Evolutionary conservation across 441 rosid species (phyloP).

Genomic region (Adansonia grandidieri): DNA sequence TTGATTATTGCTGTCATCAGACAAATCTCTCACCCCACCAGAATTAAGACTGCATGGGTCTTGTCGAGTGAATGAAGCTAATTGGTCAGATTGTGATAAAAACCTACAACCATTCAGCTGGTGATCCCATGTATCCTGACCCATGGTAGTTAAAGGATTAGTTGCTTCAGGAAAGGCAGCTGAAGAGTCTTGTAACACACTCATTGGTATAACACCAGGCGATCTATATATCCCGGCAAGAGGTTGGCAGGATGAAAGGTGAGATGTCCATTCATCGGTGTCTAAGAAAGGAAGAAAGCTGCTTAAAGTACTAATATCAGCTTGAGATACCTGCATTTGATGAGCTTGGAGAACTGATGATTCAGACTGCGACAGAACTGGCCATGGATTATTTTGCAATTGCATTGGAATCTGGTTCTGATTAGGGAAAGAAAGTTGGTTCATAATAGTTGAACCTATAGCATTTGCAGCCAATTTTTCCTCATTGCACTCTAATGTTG

Average conservation of each 20-base stretch:
- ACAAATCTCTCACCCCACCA: slow-evolving; percentile 52
- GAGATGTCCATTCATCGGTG: slow-evolving; percentile 63
- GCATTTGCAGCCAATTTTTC: slow-evolving; percentile 40
- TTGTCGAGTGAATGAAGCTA: slow-evolving; percentile 59
- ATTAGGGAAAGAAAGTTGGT: slow-evolving; percentile 34
- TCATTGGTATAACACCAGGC: slow-evolving; percentile 41
- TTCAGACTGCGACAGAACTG: slow-evolving; percentile 50
- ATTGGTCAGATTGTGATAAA: slow-evolving; percentile 51
- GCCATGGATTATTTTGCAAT: slow-evolving; percentile 42
- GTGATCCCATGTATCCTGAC: slow-evolving; percentile 79
- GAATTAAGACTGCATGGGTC: slow-evolving; percentile 49
- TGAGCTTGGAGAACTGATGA: slow-evolving; percentile 38
- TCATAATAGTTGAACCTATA: slow-evolving; percentile 30
- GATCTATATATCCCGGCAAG: slow-evolving; percentile 54
- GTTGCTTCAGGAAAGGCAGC: slow-evolving; percentile 50
- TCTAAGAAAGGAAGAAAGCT: slow-evolving; percentile 56
- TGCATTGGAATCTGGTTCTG: slow-evolving; percentile 41
- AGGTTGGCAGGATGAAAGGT: slow-evolving; percentile 49
- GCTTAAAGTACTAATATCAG: slow-evolving; percentile 44
- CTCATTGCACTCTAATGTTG: slow-evolving; percentile 42
- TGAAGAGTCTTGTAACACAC: slow-evolving; percentile 56
- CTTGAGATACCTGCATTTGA: slow-evolving; percentile 47
- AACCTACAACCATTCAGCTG: slow-evolving; percentile 56
- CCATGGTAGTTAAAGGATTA: slow-evolving; percentile 49
- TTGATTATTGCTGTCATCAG: slow-evolving; percentile 66